Percentiles rank a stretch among this genome's conserved stretches.
phyloP scores from a whole-genome alignment of 139 green algal genomes.

The Ettlia oleoabundans region DNA sequence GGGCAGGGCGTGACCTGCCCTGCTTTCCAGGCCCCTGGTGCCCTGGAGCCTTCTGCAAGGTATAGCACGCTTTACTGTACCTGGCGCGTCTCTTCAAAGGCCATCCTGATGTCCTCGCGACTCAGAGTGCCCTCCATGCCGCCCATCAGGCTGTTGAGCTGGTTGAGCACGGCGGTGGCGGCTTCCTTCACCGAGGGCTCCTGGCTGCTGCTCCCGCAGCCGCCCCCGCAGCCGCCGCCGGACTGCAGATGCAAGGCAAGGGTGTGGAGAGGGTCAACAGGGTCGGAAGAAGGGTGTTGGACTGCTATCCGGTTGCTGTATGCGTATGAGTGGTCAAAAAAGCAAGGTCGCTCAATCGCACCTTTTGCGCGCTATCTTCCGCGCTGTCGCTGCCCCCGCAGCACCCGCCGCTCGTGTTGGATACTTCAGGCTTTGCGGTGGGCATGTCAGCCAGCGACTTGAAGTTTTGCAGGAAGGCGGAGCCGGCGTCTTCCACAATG shows the following conservation, averaged over 20 bases:
- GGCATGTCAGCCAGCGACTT: not conserved
- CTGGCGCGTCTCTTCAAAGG: not conserved
- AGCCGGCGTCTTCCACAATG: not conserved
- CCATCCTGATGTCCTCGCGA: not conserved
- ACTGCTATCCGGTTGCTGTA: too few relatives aligned
- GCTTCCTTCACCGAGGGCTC: not conserved
- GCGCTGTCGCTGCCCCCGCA: not conserved
- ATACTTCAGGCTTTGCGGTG: not conserved
- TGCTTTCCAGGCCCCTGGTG: too few relatives aligned
- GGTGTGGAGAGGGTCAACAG: not conserved
- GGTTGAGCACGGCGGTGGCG: not conserved
- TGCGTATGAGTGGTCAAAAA: not conserved
- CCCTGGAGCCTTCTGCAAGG: too few relatives aligned
- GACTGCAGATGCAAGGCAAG: not conserved
- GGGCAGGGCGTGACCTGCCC: too few relatives aligned
- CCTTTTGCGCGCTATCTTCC: too few relatives aligned
- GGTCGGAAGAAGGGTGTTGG: too few relatives aligned
- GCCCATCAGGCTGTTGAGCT: slow-evolving; percentile 11
- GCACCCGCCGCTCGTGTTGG: not conserved
- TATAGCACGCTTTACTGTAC: too few relatives aligned
- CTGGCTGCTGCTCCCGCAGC: not conserved
- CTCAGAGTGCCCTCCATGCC: slow-evolving; percentile 2
- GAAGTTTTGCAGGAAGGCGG: slow-evolving; percentile 13
- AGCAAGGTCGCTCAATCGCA: not conserved
- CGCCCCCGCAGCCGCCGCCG: not conserved